phyloP scores from a whole-genome alignment of 495 filamentous ascomycete species.

The Penicillium lagena region DNA sequence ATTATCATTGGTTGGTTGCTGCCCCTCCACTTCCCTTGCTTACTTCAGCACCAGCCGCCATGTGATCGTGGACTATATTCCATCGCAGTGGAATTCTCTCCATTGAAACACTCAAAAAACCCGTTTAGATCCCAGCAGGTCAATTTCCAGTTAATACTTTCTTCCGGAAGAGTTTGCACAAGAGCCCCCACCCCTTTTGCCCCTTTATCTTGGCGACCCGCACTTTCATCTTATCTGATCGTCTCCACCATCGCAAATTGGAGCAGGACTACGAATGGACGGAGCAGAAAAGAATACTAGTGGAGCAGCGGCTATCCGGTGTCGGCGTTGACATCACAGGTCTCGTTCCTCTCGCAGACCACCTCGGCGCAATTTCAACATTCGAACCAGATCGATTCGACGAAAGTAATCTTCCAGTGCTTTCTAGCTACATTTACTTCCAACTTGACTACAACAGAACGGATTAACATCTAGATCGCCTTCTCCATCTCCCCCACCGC shows the following conservation, averaged over 20 bases:
- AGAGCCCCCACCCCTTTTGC: too few relatives aligned
- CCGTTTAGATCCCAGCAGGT: too few relatives aligned
- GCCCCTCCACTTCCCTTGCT: conserved; percentile 1
- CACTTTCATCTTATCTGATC: conserved; percentile 19
- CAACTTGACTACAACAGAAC: too few relatives aligned
- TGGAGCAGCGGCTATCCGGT: not conserved
- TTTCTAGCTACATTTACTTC: too few relatives aligned
- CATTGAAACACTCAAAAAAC: too few relatives aligned
- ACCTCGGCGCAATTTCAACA: too few relatives aligned
- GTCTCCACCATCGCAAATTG: not conserved
- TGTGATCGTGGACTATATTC: conserved; percentile 8
- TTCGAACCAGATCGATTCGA: too few relatives aligned
- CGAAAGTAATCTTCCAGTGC: too few relatives aligned
- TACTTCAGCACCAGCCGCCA: conserved; percentile 10
- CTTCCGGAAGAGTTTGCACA: too few relatives aligned
- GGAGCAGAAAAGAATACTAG: conserved; percentile 1
- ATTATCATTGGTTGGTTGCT: conserved; percentile 2
- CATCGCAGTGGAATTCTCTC: not conserved
- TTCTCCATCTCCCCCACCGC: conserved; percentile 43
- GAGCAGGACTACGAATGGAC: not conserved
- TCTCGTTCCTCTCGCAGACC: too few relatives aligned
- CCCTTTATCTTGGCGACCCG: too few relatives aligned
- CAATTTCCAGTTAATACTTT: too few relatives aligned
- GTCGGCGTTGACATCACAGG: conserved; percentile 1
- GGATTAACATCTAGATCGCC: conserved; percentile 3